These are phyloP conservation scores for Gossypium aridum DNA, from an alignment of 441 rosid genomes.

Conservation along the genomic window DNA sequence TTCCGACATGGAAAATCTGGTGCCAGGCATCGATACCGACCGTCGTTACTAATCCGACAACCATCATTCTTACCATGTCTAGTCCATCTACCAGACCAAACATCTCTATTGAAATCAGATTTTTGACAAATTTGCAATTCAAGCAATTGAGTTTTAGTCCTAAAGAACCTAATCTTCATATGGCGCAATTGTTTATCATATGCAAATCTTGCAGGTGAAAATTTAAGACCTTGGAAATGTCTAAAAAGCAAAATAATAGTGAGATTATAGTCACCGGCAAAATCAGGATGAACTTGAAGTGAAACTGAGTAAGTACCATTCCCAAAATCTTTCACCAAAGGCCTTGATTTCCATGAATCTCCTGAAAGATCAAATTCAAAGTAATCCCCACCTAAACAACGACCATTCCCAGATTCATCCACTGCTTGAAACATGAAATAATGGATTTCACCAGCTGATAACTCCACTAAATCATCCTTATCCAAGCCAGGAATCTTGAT, in stretches of 20 bases:
- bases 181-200: slow-evolving; percentile 46
- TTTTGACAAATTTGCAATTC: slow-evolving; percentile 37
- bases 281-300: slow-evolving; percentile 90
- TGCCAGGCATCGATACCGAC: slow-evolving; percentile 68
- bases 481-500: slow-evolving; percentile 54
- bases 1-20: slow-evolving; percentile 53
- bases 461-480: slow-evolving; percentile 35
- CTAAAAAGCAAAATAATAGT: slow-evolving; percentile 69
- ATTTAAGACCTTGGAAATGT: slow-evolving; percentile 70
- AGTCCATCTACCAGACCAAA: slow-evolving; percentile 92
- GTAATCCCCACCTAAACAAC: slow-evolving; percentile 85
- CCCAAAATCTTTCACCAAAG: slow-evolving; percentile 68
- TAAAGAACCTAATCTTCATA: slow-evolving; percentile 37
- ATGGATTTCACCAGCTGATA: slow-evolving; percentile 62
- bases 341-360: slow-evolving; percentile 81
- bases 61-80: slow-evolving; percentile 63
- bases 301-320: slow-evolving; percentile 70
- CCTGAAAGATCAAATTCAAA: slow-evolving; percentile 90
- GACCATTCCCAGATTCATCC: slow-evolving; percentile 41
- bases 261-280: slow-evolving; percentile 63
- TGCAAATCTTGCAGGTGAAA: slow-evolving; percentile 56
- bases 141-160: slow-evolving; percentile 34
- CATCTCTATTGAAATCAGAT: slow-evolving; percentile 56
- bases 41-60: slow-evolving; percentile 64
- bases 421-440: slow-evolving; percentile 59